phyloP scores from a whole-genome alignment of 805 yeast genomes.

The Sugiyamaella floridensis region DNA sequence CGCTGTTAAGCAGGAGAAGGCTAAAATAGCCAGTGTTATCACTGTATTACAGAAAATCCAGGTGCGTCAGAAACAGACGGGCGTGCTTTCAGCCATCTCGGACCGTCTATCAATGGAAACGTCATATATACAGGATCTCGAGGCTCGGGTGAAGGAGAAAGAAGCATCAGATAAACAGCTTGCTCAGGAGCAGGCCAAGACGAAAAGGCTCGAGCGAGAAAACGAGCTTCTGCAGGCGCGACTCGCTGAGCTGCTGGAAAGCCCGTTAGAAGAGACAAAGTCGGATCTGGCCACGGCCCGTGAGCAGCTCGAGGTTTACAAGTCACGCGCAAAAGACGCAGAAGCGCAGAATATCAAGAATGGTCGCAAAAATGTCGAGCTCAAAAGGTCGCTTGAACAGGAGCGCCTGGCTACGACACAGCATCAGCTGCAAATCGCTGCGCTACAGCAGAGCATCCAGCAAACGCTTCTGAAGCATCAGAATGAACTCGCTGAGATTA shows the following conservation, averaged over 20 bases:
- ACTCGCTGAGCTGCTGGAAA: neutral
- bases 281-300: constrained; percentile 1
- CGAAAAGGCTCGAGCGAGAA: constrained; percentile 4
- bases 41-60: constrained; percentile 26
- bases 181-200: constrained; percentile 2
- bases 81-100: constrained; percentile 9
- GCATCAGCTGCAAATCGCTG: neutral
- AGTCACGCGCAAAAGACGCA: neutral
- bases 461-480: neutral
- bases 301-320: constrained; percentile 1
- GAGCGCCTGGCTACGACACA: neutral
- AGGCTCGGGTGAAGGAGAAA: constrained; percentile 8
- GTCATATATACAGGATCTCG: constrained; percentile 14
- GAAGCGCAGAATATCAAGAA: neutral
- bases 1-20: constrained; percentile 29
- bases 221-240: constrained; percentile 3
- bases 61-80: constrained; percentile 17
- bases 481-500: neutral
- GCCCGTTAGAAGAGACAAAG: neutral
- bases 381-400: neutral
- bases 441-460: neutral
- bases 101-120: constrained; percentile 14
- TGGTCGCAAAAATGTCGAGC: neutral
- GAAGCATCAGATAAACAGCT: neutral
- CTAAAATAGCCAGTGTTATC: constrained; percentile 27